Evolutionary conservation across 495 filamentous ascomycete genomes (phyloP).

Genomic region (Aspergillus bertholletiae): DNA sequence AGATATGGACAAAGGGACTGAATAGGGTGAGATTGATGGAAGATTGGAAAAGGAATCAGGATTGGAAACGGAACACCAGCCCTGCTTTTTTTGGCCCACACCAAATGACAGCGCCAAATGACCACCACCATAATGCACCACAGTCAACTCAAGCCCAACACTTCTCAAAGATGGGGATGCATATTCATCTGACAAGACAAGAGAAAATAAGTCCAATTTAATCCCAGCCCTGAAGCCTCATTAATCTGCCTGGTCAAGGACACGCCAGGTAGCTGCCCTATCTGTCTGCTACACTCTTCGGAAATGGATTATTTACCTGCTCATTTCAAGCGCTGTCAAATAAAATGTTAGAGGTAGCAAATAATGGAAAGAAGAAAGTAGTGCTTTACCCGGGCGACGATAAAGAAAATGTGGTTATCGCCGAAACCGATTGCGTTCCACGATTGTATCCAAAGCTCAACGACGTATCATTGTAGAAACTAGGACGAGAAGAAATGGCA

Average conservation of each 20-base stretch:
- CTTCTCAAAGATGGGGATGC: not conserved
- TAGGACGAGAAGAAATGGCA: not conserved
- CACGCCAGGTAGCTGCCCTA: too few species aligned
- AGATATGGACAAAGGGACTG: not conserved
- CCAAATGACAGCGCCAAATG: not conserved
- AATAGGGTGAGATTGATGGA: not conserved
- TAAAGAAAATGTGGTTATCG: not conserved
- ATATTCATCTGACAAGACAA: too few species aligned
- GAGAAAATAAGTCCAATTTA: too few species aligned
- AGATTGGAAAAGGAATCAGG: constrained; percentile 2
- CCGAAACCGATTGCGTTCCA: not conserved
- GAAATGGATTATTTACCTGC: not conserved
- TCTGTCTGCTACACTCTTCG: not conserved
- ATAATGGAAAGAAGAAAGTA: not conserved
- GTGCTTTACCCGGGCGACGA: not conserved
- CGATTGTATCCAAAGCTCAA: not conserved
- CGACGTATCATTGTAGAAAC: not conserved
- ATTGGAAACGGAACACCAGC: not conserved
- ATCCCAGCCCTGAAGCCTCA: too few species aligned
- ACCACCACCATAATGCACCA: not conserved
- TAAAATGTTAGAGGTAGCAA: not conserved
- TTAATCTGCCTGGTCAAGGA: too few species aligned
- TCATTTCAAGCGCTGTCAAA: not conserved
- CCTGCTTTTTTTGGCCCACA: constrained; percentile 1
- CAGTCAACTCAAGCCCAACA: not conserved